These are phyloP conservation scores for Uronychia setigera DNA, from an alignment of 73 alveolate species.

Conservation along the genomic window DNA sequence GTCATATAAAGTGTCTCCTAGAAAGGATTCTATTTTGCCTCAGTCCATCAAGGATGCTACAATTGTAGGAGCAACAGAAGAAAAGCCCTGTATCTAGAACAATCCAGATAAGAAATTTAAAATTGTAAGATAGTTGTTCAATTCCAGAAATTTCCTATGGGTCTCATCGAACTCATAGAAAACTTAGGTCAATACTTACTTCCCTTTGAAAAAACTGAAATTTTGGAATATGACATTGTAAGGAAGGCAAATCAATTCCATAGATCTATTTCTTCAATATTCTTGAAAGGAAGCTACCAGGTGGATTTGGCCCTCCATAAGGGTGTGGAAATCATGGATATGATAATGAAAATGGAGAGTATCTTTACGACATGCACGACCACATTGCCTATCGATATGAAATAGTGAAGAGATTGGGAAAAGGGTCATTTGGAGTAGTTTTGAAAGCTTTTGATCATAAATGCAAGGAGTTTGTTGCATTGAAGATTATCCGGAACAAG, in stretches of 20 bases:
- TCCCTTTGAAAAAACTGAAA: not conserved
- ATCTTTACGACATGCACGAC: constrained; percentile 25
- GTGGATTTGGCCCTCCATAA: not conserved
- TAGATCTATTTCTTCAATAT: not conserved
- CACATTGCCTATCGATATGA: constrained; percentile 54
- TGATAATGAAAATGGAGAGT: constrained; percentile 51
- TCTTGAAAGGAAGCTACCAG: not conserved
- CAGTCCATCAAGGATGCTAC: not conserved
- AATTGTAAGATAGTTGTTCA: not conserved
- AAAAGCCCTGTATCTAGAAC: not conserved
- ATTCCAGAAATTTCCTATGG: not conserved
- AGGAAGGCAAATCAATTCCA: not conserved
- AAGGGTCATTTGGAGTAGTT: constrained; percentile 52
- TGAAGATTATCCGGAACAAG: constrained; percentile 77
- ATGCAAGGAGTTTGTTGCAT: constrained; percentile 65
- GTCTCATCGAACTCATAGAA: not conserved
- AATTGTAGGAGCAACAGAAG: not conserved
- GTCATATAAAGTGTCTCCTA: not conserved
- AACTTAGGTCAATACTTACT: not conserved
- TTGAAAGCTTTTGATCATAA: constrained; percentile 56
- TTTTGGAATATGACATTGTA: not conserved
- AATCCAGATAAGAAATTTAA: not conserved
- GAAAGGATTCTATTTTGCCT: not conserved
- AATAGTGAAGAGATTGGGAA: constrained; percentile 34
- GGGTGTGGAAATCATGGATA: constrained; percentile 37